Percentiles rank a stretch among this genome's conserved stretches.
These are phyloP conservation scores for Quercus phellos DNA, from an alignment of 331 rosid genomes.

Conservation along the genomic window DNA sequence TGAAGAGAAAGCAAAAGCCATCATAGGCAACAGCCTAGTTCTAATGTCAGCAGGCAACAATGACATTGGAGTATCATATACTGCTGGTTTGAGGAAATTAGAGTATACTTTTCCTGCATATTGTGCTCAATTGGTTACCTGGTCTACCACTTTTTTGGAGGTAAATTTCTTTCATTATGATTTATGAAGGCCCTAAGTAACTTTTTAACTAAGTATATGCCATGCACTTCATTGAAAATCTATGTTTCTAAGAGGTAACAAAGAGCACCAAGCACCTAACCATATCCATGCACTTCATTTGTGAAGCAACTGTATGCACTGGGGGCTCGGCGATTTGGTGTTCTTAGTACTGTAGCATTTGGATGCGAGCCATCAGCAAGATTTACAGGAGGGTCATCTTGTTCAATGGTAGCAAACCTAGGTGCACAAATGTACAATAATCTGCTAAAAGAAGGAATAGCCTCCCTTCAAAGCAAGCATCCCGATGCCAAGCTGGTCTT, in stretches of 20 bases:
- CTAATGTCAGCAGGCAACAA: slow-evolving; percentile 8
- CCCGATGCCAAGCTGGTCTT: slow-evolving; percentile 16
- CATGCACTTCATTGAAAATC: no score
- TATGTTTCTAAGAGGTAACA: no score
- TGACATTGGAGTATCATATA: slow-evolving; percentile 3
- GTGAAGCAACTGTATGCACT: no score
- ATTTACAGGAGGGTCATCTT: no score
- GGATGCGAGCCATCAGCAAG: no score
- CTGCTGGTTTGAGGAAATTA: background rate
- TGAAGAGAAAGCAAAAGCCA: slow-evolving; percentile 6
- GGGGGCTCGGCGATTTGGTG: no score
- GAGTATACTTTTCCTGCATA: slow-evolving; percentile 4
- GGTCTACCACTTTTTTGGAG: background rate
- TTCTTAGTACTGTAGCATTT: no score
- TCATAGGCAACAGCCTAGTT: slow-evolving; percentile 15
- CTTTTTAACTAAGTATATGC: no score
- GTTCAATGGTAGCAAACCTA: background rate
- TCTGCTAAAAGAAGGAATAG: slow-evolving; percentile 8
- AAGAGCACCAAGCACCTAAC: no score
- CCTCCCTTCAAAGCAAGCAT: background rate
- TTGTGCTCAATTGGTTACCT: background rate
- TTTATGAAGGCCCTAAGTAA: no score
- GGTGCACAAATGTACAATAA: slow-evolving; percentile 27
- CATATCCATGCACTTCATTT: no score
- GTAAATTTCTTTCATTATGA: background rate